phyloP scores from a whole-genome alignment of 257 asterid species.

The Nyctanthes arbortristis region DNA sequence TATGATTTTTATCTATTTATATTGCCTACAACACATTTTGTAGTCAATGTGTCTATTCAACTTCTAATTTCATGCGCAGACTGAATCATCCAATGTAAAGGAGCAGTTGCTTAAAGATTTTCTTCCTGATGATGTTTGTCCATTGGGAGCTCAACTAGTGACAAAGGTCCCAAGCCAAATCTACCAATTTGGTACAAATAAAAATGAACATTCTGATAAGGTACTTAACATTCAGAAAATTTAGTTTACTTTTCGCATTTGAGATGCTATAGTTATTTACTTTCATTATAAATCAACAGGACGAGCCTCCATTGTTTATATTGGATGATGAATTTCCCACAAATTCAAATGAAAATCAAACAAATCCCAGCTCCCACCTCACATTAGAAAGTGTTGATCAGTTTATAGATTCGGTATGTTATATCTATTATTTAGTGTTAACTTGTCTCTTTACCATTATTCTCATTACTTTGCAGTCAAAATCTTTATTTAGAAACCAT shows the following conservation, averaged over 20 bases:
- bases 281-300: constrained; percentile 35
- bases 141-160: constrained; percentile 59
- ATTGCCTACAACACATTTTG: constrained; percentile 4
- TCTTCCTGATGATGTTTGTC: constrained; percentile 73
- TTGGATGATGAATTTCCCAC: constrained; percentile 57
- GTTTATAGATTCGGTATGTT: constrained; percentile 68
- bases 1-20: constrained; percentile 27
- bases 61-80: constrained; percentile 38
- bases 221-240: constrained; percentile 22
- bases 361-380: constrained; percentile 50
- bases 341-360: constrained; percentile 47
- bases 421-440: not conserved
- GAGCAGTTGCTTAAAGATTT: constrained; percentile 66
- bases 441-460: not conserved
- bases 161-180: constrained; percentile 49
- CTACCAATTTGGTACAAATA: constrained; percentile 34
- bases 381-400: constrained; percentile 57
- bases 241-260: constrained; percentile 18
- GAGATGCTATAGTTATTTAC: constrained; percentile 19
- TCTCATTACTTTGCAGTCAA: constrained; percentile 2
- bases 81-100: constrained; percentile 48
- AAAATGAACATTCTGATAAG: constrained; percentile 51
- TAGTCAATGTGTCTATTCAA: constrained; percentile 16
- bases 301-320: constrained; percentile 38
- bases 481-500: not conserved